Percentiles rank a stretch among this genome's conserved stretches.
Evolutionary conservation across 1,139 yeast species (phyloP).

Genomic region (Yamadazyma aaseri): DNA sequence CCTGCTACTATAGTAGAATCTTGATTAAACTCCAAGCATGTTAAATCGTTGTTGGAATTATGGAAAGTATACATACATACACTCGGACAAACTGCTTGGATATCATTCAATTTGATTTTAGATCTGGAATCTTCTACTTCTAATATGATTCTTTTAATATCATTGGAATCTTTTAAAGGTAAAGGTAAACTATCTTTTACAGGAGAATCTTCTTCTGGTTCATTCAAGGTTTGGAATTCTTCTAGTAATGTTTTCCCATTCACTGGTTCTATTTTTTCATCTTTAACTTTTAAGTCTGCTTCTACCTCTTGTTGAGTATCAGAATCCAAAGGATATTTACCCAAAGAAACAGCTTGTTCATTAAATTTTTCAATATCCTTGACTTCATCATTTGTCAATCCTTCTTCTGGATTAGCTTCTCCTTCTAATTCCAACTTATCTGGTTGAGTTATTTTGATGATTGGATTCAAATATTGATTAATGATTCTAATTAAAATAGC

Average conservation of each 20-base stretch:
- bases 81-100: constrained; percentile 85
- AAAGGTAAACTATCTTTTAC: constrained; percentile 73
- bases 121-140: constrained; percentile 81
- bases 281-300: constrained; percentile 76
- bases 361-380: constrained; percentile 60
- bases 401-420: constrained; percentile 59
- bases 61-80: constrained; percentile 99
- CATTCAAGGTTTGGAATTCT: constrained; percentile 50
- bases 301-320: constrained; percentile 84
- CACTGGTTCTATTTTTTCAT: constrained; percentile 47
- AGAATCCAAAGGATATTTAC: constrained; percentile 81
- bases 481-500: constrained; percentile 80
- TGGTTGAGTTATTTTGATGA: constrained; percentile 49
- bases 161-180: constrained; percentile 78
- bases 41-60: constrained; percentile 86
- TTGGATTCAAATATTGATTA: constrained; percentile 80
- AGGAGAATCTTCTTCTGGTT: constrained; percentile 66
- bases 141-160: constrained; percentile 73
- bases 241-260: constrained; percentile 44
- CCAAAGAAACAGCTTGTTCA: constrained; percentile 73
- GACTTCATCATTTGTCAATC: constrained; percentile 52
- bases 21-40: constrained; percentile 79
- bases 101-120: constrained; percentile 53
- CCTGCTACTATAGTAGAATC: constrained; percentile 89
- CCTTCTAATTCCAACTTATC: constrained; percentile 47